A percentile compares a stretch with the other conserved stretches of the same genome.
These are phyloP conservation scores for Dothistroma pini DNA, from an alignment of 2,329 filamentous ascomycete genomes.

Conservation along the genomic window DNA sequence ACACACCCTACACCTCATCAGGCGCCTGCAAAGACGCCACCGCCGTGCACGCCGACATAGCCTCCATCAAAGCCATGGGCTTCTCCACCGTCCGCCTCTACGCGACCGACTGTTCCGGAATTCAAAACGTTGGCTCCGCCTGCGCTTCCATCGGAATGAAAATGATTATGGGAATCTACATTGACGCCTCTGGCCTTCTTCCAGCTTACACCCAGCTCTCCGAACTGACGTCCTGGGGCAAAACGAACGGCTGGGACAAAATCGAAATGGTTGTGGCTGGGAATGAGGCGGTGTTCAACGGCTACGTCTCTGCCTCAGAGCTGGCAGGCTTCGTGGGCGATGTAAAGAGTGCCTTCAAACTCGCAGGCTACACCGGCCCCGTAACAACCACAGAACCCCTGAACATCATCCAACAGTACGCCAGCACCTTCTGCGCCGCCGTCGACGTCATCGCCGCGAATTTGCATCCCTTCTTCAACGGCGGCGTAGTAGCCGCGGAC, in stretches of 20 bases:
- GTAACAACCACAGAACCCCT: conserved; percentile 86
- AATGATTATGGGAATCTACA: conserved; percentile 85
- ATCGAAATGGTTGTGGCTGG: conserved; percentile 80
- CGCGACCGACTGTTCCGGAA: conserved; percentile 83
- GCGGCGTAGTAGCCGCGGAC: conserved; percentile 55
- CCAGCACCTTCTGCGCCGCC: conserved; percentile 61
- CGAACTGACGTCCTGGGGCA: conserved; percentile 71
- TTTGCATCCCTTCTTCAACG: conserved; percentile 94
- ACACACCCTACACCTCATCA: conserved; percentile 45
- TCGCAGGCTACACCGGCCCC: conserved; percentile 59
- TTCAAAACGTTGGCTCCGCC: conserved; percentile 69
- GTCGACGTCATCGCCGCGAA: conserved; percentile 81
- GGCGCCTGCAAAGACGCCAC: conserved; percentile 43
- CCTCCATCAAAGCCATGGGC: conserved; percentile 42
- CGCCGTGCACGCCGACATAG: conserved; percentile 42
- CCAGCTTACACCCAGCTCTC: conserved; percentile 62
- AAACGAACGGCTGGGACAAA: conserved; percentile 61
- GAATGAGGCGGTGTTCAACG: conserved; percentile 85
- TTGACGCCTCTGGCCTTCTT: conserved; percentile 63
- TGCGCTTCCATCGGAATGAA: conserved; percentile 64
- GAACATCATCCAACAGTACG: conserved; percentile 66
- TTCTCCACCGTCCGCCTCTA: conserved; percentile 76
- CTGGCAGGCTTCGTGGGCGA: conserved; percentile 68
- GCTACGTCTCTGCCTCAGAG: conserved; percentile 59
- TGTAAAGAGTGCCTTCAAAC: conserved; percentile 60